phyloP scores from a whole-genome alignment of 768 basidiomycete species.

The Rickenella mellea region DNA sequence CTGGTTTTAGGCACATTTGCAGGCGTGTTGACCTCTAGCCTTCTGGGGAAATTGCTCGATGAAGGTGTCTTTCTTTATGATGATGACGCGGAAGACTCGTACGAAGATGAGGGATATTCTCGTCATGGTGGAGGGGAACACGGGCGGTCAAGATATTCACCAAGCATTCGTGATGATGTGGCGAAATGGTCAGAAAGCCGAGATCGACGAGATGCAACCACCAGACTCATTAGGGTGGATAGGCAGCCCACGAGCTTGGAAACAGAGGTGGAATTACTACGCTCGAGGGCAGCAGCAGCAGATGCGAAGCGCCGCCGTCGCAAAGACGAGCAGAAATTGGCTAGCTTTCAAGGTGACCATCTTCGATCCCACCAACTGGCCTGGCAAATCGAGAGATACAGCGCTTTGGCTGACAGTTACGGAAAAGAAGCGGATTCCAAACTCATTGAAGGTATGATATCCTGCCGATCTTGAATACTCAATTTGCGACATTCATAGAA shows the following conservation, averaged over 20 bases:
- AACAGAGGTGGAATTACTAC: slow-evolving; percentile 59
- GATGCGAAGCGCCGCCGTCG: slow-evolving; percentile 76
- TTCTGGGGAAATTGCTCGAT: neutral
- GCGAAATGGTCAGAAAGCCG: too few relatives aligned
- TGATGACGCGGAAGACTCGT: neutral
- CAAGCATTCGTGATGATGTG: slow-evolving; percentile 2
- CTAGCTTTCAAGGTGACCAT: slow-evolving; percentile 64
- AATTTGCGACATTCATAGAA: too few relatives aligned
- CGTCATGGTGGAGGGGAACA: too few relatives aligned
- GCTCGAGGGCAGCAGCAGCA: slow-evolving; percentile 70
- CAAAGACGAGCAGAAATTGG: slow-evolving; percentile 86
- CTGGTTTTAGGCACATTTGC: neutral
- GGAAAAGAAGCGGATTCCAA: slow-evolving; percentile 68
- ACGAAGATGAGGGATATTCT: too few relatives aligned
- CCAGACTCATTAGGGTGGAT: slow-evolving; percentile 3
- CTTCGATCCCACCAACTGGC: slow-evolving; percentile 72
- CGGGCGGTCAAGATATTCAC: neutral
- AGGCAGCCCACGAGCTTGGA: slow-evolving; percentile 2
- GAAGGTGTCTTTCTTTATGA: neutral
- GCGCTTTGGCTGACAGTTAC: slow-evolving; percentile 72
- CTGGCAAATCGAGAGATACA: slow-evolving; percentile 78
- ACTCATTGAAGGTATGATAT: slow-evolving; percentile 48
- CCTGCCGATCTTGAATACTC: too few relatives aligned
- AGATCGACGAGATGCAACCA: slow-evolving; percentile 4
- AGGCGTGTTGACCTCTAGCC: neutral